Evolutionary conservation across 495 filamentous ascomycete species (phyloP).

Genomic region (Pyrenula massariospora): DNA sequence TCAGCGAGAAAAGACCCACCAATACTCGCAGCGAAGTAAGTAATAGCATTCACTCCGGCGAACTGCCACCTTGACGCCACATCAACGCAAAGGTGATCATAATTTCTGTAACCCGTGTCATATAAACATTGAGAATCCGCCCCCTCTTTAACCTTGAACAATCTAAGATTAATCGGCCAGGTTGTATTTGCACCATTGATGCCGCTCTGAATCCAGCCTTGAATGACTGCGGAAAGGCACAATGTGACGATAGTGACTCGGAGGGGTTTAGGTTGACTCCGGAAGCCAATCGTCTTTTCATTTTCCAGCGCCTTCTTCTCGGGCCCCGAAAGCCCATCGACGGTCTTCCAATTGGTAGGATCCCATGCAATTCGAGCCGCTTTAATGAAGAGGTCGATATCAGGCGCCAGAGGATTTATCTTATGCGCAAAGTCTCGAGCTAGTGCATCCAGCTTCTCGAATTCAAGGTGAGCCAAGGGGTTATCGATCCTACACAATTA

Average conservation of each 20-base stretch:
- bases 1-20: constrained; percentile 50
- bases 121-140: too few species aligned
- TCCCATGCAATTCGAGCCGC: neutral
- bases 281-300: neutral
- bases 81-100: too few species aligned
- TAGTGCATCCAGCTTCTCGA: neutral
- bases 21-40: constrained; percentile 7
- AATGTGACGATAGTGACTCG: neutral
- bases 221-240: neutral
- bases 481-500: neutral
- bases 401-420: neutral
- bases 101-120: too few species aligned
- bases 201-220: neutral
- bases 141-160: too few species aligned
- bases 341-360: neutral
- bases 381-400: neutral
- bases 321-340: neutral
- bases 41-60: constrained; percentile 8
- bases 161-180: neutral
- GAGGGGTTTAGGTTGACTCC: neutral
- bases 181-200: neutral
- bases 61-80: constrained; percentile 3
- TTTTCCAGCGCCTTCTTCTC: neutral
- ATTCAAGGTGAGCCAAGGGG: neutral
- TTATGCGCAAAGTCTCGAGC: neutral